Evolutionary conservation across 768 basidiomycete genomes (phyloP).

Genomic region (Dendrothele bispora): DNA sequence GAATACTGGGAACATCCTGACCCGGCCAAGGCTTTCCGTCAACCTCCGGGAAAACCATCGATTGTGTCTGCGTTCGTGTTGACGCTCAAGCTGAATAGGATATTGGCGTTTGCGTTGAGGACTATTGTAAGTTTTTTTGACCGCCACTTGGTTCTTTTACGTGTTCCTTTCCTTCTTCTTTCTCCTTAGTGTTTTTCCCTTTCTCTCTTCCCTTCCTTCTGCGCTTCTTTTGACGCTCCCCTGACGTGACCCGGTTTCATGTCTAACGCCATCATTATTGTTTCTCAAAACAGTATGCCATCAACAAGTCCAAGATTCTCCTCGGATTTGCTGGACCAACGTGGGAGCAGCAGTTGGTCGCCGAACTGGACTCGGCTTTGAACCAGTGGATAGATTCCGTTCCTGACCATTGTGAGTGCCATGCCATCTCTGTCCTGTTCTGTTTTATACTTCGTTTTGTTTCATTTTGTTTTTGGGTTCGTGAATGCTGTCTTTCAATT

Average conservation of each 20-base stretch:
- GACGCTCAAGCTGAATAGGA: constrained; percentile 42
- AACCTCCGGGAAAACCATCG: constrained; percentile 44
- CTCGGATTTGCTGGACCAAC: constrained; percentile 45
- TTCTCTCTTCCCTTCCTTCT: no score
- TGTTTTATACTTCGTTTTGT: not conserved
- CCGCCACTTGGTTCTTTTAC: no score
- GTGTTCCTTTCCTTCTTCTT: constrained; percentile 13
- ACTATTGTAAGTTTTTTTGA: constrained; percentile 38
- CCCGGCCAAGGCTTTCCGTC: constrained; percentile 41
- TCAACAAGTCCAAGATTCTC: constrained; percentile 60
- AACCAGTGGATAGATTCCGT: constrained; percentile 60
- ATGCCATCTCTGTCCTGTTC: constrained; percentile 6
- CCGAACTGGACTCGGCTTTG: constrained; percentile 58
- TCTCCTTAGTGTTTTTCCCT: not conserved
- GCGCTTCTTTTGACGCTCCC: no score
- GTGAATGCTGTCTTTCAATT: no score
- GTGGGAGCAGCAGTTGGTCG: constrained; percentile 54
- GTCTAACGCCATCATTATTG: no score
- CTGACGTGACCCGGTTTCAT: no score
- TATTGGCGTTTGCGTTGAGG: constrained; percentile 45
- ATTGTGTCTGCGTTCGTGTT: constrained; percentile 38
- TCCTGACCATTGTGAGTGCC: constrained; percentile 36
- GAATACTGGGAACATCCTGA: constrained; percentile 46
- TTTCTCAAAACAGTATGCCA: no score
- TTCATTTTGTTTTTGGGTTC: not conserved